These are phyloP conservation scores for Sordariomycetes sp. DNA, from an alignment of 2,329 filamentous ascomycete genomes.

Conservation along the genomic window DNA sequence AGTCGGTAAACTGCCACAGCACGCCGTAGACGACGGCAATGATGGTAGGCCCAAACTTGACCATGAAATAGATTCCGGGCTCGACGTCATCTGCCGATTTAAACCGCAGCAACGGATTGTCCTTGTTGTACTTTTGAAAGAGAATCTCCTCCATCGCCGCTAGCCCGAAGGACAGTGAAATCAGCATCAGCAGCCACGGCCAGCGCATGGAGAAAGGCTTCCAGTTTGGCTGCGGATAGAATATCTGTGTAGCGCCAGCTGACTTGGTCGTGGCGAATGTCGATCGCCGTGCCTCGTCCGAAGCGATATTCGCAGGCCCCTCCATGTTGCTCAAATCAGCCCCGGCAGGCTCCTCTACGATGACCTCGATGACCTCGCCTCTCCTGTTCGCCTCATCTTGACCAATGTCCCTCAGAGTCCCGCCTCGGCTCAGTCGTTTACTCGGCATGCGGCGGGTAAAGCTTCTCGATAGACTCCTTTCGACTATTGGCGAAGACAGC, in stretches of 20 bases:
- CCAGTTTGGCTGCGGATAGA: conserved; percentile 58
- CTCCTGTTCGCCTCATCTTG: conserved; percentile 51
- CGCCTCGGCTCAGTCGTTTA: conserved; percentile 16
- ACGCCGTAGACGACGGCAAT: conserved; percentile 54
- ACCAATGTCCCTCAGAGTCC: conserved; percentile 38
- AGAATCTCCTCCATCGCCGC: conserved; percentile 45
- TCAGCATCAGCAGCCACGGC: conserved; percentile 46
- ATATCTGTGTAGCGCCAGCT: conserved; percentile 36
- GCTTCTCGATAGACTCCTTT: conserved; percentile 27
- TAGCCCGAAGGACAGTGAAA: conserved; percentile 43
- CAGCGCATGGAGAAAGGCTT: conserved; percentile 57
- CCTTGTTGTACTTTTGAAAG: conserved; percentile 36
- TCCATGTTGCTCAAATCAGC: conserved; percentile 43
- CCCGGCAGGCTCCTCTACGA: conserved; percentile 30
- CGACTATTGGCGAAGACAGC: conserved; percentile 24
- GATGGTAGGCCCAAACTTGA: conserved; percentile 56
- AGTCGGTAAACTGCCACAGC: conserved; percentile 57
- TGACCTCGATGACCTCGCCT: conserved; percentile 51
- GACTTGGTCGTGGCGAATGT: conserved; percentile 25
- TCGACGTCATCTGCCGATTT: conserved; percentile 38
- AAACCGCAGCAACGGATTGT: conserved; percentile 39
- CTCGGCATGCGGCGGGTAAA: conserved; percentile 26
- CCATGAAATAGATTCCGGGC: conserved; percentile 44
- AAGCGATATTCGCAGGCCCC: conserved; percentile 24
- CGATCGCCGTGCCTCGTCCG: conserved; percentile 22